Percentiles rank a stretch among this genome's conserved stretches.
Evolutionary conservation across 2,329 filamentous ascomycete species (phyloP).

Genomic region (Scedosporium aurantiacum): DNA sequence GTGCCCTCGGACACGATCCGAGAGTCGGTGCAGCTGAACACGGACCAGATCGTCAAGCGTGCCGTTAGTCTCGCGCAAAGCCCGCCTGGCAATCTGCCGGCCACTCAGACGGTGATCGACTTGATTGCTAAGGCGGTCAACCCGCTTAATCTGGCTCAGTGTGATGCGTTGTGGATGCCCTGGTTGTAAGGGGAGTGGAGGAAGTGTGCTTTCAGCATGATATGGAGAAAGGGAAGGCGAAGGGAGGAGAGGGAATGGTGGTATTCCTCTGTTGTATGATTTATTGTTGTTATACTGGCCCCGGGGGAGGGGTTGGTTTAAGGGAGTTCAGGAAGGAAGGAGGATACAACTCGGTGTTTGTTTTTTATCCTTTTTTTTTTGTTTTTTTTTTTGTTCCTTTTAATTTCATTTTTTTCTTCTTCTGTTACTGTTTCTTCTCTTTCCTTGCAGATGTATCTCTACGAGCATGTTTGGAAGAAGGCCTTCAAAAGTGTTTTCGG

Average conservation of each 20-base stretch:
- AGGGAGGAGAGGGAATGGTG: not conserved
- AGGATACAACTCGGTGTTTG: not conserved
- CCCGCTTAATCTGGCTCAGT: conserved; percentile 75
- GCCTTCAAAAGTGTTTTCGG: no score
- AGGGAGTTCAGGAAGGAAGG: not conserved
- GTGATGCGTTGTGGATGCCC: conserved; percentile 94
- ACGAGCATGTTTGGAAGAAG: no score
- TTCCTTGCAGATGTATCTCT: not conserved
- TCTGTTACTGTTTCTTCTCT: conserved; percentile 1
- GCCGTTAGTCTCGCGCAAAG: conserved; percentile 73
- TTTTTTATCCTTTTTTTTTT: not conserved
- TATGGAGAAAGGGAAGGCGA: not conserved
- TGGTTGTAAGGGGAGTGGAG: conserved; percentile 66
- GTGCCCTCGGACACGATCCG: conserved; percentile 54
- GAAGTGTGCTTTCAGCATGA: no score
- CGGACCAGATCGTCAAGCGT: conserved; percentile 82
- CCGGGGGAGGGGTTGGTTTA: not conserved
- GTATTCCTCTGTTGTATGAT: not conserved
- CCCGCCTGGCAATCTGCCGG: conserved; percentile 72
- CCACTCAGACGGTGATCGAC: conserved; percentile 95
- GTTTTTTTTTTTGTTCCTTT: conserved; percentile 4
- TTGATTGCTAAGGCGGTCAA: conserved; percentile 86
- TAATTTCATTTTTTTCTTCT: conserved; percentile 7
- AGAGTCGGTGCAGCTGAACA: conserved; percentile 75
- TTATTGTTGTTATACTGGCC: not conserved